Evolutionary conservation across 495 filamentous ascomycete species (phyloP).

Genomic region (Friedmanniomyces simplex): DNA sequence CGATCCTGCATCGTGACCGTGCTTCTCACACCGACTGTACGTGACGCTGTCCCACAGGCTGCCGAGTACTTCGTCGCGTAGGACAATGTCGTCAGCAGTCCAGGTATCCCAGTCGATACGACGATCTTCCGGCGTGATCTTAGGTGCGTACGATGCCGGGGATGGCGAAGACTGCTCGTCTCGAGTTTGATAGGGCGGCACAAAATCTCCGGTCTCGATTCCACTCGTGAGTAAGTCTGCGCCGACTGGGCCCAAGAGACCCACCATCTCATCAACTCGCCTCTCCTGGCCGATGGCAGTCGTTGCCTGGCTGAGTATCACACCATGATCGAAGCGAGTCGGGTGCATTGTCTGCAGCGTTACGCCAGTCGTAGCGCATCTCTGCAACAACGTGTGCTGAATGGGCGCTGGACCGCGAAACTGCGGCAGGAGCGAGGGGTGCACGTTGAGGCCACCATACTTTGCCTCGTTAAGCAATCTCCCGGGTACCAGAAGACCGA

Average conservation of each 20-base stretch:
- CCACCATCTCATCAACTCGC: slow-evolving; percentile 30
- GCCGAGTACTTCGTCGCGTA: slow-evolving; percentile 42
- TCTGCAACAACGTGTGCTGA: slow-evolving; percentile 62
- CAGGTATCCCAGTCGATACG: slow-evolving; percentile 45
- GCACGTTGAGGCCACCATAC: slow-evolving; percentile 87
- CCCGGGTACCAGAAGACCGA: slow-evolving; percentile 78
- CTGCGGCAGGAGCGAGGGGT: slow-evolving; percentile 86
- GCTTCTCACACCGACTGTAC: not conserved
- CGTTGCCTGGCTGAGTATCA: slow-evolving; percentile 59
- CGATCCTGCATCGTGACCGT: not conserved
- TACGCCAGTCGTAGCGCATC: slow-evolving; percentile 50
- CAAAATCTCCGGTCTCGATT: slow-evolving; percentile 45
- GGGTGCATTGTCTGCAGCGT: slow-evolving; percentile 77
- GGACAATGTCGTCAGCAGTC: slow-evolving; percentile 38
- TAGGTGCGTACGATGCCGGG: slow-evolving; percentile 34
- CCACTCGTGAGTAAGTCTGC: slow-evolving; percentile 26
- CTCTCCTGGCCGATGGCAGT: slow-evolving; percentile 36
- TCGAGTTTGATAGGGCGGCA: slow-evolving; percentile 45
- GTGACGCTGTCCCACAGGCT: slow-evolving; percentile 41
- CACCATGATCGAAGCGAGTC: slow-evolving; percentile 63
- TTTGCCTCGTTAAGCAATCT: slow-evolving; percentile 54
- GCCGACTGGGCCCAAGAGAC: slow-evolving; percentile 33
- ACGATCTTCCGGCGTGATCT: slow-evolving; percentile 43
- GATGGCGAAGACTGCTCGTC: not conserved
- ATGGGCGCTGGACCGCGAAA: slow-evolving; percentile 59